These are phyloP conservation scores for Babesia bigemina DNA, from an alignment of 169 alveolate genomes.

Conservation along the genomic window DNA sequence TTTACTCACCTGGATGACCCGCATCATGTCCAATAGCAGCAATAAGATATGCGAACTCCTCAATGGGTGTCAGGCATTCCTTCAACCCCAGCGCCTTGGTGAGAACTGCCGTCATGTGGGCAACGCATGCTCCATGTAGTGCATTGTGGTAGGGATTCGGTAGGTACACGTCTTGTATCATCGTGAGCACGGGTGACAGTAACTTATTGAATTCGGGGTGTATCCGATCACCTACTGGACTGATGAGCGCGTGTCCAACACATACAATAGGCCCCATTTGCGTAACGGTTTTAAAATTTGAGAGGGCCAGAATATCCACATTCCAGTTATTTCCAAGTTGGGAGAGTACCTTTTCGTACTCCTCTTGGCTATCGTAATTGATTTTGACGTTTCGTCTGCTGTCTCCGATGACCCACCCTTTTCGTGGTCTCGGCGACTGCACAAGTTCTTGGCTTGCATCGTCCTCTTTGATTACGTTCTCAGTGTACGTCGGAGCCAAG, in stretches of 20 bases:
- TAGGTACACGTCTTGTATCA: conserved; percentile 67
- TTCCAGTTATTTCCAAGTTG: conserved; percentile 65
- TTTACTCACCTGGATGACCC: conserved; percentile 84
- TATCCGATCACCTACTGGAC: conserved; percentile 33
- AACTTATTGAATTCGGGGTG: conserved; percentile 48
- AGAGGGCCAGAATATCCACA: conserved; percentile 52
- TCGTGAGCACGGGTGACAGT: conserved; percentile 30
- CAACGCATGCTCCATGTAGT: conserved; percentile 77
- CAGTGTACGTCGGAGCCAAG: not conserved
- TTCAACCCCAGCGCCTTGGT: conserved; percentile 20
- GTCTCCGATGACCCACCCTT: conserved; percentile 53
- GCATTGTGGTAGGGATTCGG: conserved; percentile 83
- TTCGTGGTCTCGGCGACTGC: conserved; percentile 3
- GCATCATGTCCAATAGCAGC: conserved; percentile 93
- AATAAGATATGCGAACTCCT: conserved; percentile 67
- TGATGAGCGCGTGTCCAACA: conserved; percentile 40
- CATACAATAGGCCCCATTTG: conserved; percentile 53
- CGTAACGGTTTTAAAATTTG: conserved; percentile 28
- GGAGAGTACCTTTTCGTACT: conserved; percentile 5
- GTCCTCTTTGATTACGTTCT: not conserved
- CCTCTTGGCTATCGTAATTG: conserved; percentile 24
- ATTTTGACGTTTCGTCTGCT: conserved; percentile 17
- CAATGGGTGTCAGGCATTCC: conserved; percentile 33
- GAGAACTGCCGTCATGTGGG: conserved; percentile 50
- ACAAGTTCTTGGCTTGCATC: not conserved